These are phyloP conservation scores for Fusarium piperis DNA, from an alignment of 2,329 filamentous ascomycete species.

Conservation along the genomic window DNA sequence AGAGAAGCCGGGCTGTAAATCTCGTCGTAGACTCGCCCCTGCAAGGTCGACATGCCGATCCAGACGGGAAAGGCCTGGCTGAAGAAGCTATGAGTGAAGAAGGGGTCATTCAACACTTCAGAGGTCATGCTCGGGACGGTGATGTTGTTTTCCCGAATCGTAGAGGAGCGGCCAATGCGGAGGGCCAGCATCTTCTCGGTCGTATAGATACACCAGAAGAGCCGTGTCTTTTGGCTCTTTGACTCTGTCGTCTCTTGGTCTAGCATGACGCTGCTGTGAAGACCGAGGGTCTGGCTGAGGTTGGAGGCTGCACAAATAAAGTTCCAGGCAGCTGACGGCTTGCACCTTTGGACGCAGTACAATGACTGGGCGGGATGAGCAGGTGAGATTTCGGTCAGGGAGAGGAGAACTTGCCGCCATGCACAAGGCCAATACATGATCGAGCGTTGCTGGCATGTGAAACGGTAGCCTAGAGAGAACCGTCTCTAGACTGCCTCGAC, in stretches of 20 bases:
- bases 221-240: constrained; percentile 10
- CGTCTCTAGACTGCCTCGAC: constrained; percentile 35
- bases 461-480: constrained; percentile 32
- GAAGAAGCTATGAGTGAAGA: not conserved
- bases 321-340: constrained; percentile 33
- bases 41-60: constrained; percentile 27
- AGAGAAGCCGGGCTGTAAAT: constrained; percentile 42
- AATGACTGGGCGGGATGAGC: not conserved
- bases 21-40: constrained; percentile 41
- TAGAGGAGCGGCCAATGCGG: constrained; percentile 39
- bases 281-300: constrained; percentile 30
- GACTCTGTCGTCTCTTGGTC: constrained; percentile 8
- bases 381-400: not conserved
- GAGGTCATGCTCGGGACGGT: constrained; percentile 23
- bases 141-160: constrained; percentile 41
- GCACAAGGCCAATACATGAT: constrained; percentile 25
- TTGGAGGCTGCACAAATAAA: constrained; percentile 33
- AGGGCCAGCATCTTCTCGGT: constrained; percentile 40
- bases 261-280: constrained; percentile 29
- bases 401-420: constrained; percentile 25
- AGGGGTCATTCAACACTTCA: not conserved
- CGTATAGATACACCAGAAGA: constrained; percentile 43
- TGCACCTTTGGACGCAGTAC: constrained; percentile 34
- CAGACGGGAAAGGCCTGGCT: constrained; percentile 8
- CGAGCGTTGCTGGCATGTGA: constrained; percentile 24